A percentile compares a stretch with the other conserved stretches of the same genome.
These are phyloP conservation scores for Henckelia pumila DNA, from an alignment of 257 asterid genomes.

Conservation along the genomic window DNA sequence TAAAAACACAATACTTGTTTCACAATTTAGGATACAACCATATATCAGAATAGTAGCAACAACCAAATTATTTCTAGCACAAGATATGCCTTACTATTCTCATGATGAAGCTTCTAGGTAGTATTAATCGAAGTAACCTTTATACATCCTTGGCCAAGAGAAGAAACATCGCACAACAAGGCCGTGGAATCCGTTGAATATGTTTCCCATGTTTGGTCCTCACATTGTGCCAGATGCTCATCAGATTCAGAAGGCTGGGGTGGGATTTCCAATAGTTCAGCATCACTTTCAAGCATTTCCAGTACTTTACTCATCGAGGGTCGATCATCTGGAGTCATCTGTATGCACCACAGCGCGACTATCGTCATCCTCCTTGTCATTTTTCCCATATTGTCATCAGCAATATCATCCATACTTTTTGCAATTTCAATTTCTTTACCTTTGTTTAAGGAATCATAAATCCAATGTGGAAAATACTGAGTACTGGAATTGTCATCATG, in stretches of 20 bases:
- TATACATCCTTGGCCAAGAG: background rate
- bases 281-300: constrained; percentile 39
- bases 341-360: constrained; percentile 34
- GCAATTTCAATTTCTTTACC: constrained; percentile 26
- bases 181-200: constrained; percentile 15
- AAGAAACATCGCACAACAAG: constrained; percentile 1
- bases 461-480: constrained; percentile 30
- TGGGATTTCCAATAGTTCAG: constrained; percentile 28
- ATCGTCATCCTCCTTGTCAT: constrained; percentile 18
- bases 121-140: no score
- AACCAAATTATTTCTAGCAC: no score
- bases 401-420: background rate
- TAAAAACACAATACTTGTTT: no score
- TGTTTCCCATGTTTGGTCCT: constrained; percentile 6
- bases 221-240: background rate
- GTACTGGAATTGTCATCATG: constrained; percentile 15
- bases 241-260: constrained; percentile 11
- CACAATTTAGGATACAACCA: no score
- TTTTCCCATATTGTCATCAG: background rate
- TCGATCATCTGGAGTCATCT: constrained; percentile 30
- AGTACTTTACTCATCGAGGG: constrained; percentile 35
- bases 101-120: no score
- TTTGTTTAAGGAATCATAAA: constrained; percentile 21
- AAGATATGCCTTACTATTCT: no score
- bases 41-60: no score